These are phyloP conservation scores for Aspergillus sp. DNA, from an alignment of 2,329 filamentous ascomycete species.

Conservation along the genomic window DNA sequence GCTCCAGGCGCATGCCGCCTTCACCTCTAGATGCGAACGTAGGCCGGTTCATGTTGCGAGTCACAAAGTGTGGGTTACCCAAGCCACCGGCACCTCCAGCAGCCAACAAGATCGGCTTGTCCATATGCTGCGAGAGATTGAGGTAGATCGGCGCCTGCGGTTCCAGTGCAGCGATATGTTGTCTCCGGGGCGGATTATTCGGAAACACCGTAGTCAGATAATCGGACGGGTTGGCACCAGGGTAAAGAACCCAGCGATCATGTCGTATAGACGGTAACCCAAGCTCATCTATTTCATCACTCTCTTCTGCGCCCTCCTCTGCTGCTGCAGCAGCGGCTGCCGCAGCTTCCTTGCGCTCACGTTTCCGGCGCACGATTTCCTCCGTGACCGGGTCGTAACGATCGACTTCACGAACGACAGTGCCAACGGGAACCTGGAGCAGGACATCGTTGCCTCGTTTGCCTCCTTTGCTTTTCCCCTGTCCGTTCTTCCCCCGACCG, in stretches of 20 bases:
- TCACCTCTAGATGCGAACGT: slow-evolving; percentile 89
- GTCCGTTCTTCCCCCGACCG: slow-evolving; percentile 48
- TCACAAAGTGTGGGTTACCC: slow-evolving; percentile 90
- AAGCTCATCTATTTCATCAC: slow-evolving; percentile 46
- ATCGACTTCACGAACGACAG: slow-evolving; percentile 79
- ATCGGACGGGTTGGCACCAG: slow-evolving; percentile 73
- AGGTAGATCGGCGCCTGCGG: slow-evolving; percentile 71
- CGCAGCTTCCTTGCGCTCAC: slow-evolving; percentile 39
- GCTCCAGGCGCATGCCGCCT: slow-evolving; percentile 70
- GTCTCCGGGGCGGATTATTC: slow-evolving; percentile 56
- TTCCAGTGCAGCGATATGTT: slow-evolving; percentile 64
- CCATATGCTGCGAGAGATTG: slow-evolving; percentile 74
- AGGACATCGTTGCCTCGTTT: slow-evolving; percentile 83
- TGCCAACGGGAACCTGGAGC: slow-evolving; percentile 89
- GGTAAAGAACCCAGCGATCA: slow-evolving; percentile 84
- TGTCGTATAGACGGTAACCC: slow-evolving; percentile 49
- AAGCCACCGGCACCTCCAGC: slow-evolving; percentile 86
- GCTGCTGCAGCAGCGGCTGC: neutral
- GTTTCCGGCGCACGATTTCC: slow-evolving; percentile 51
- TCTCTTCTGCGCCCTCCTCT: slow-evolving; percentile 54
- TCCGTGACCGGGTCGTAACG: slow-evolving; percentile 75
- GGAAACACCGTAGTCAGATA: slow-evolving; percentile 63
- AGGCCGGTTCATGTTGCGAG: slow-evolving; percentile 71
- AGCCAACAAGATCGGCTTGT: slow-evolving; percentile 79
- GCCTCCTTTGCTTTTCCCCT: slow-evolving; percentile 58